A percentile compares a stretch with the other conserved stretches of the same genome.
Conservation (phyloP, 148 eudicot genomes). For the Talinum fruticosum region DNA sequence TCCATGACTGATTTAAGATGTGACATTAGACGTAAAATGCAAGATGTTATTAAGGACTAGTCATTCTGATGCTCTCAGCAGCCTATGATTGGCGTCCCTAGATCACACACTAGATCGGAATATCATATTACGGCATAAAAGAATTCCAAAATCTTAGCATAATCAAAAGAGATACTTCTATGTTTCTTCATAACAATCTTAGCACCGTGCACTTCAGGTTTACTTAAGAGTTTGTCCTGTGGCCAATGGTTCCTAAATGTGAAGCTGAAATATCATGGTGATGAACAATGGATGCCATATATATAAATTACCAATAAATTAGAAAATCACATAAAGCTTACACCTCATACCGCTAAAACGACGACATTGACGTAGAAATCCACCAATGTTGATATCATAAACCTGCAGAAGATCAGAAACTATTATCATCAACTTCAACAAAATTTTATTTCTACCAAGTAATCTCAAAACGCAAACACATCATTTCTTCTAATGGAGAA, state of each 20-base stretch:
- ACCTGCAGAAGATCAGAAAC: constrained; percentile 43
- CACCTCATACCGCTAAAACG: constrained; percentile 57
- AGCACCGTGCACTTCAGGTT: neutral
- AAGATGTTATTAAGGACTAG: neutral
- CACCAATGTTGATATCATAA: constrained; percentile 67
- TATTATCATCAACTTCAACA: neutral
- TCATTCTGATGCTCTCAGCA: neutral
- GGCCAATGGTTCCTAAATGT: neutral
- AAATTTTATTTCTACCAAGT: neutral
- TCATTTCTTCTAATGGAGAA: neutral
- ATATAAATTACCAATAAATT: neutral
- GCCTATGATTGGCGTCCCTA: neutral
- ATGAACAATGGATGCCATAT: neutral
- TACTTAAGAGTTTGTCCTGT: neutral
- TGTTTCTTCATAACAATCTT: neutral
- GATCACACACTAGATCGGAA: neutral
- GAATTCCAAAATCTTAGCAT: neutral
- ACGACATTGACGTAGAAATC: constrained; percentile 67
- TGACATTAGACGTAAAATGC: neutral
- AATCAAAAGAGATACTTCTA: neutral
- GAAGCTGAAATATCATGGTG: neutral
- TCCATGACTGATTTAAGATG: too few species aligned
- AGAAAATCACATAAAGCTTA: neutral
- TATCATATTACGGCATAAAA: neutral
- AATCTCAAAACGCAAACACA: neutral